Base-by-base conservation (phyloP, 805 yeast species). In the Sugiyamaella americana region DNA sequence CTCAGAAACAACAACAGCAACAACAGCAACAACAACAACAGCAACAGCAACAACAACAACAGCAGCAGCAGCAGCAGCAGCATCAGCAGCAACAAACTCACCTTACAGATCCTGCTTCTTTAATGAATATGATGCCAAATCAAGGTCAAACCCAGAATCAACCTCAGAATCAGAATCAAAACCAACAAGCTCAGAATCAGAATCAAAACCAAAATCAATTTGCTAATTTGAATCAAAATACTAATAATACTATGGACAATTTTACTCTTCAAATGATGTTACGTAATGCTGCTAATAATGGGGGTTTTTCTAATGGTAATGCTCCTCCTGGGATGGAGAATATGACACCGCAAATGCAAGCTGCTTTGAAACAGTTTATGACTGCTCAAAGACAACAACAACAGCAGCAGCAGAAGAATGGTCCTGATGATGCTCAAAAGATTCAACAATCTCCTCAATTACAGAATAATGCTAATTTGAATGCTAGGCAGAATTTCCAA, bases 1-100 rank as follows among this genome's bases (percentile, higher is more conserved):
- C 46, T 49, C 34, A 35, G 49, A 29, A 19, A 19, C 43, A 23
- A 11, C 43, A 40, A 8, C 32, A 40, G 37, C 37, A 35, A 22
- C 32, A 20, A n/a, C 43, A 40, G n/a, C 19, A 22, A 6, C 43
- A 40, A 22, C 43, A 54, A 39, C 37, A 50, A 35, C 51, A 51
- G 36, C 49, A 43, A 29, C 51, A 48, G 35, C 55, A 59, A 13
- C 60, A 43, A 37, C 46, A 46, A 46, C 54, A 54, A 26, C 24
- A 23, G 43, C 17, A 32, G 6, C 32, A 37, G 23, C 24, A 41
- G 47, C 30, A 26, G 41, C 29, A 39, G 37, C 11, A 29, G 34
- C 11, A 29, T 29, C 34, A 29, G n/a, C 34, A 11, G n/a, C 34
- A 11, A 11, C 34, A 29, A n/a, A 29, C 34, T 29, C 13, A n/a